Evolutionary conservation across 352 stramenopile species (phyloP).

Genomic region (Discostella stelligera): DNA sequence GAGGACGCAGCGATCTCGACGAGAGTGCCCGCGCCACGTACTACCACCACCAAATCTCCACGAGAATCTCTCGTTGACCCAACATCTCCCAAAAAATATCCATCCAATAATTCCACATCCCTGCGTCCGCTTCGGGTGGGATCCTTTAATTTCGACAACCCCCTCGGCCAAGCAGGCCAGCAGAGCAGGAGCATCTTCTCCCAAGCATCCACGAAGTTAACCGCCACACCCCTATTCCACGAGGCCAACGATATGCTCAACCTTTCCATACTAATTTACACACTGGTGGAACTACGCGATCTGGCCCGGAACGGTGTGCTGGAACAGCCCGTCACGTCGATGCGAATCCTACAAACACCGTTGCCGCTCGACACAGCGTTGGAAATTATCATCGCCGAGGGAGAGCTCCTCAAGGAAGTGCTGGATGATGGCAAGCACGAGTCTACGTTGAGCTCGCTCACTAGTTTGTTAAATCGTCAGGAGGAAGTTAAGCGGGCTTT

Average conservation of each 20-base stretch:
- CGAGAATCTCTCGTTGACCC: background rate
- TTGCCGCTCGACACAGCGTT: slow-evolving; percentile 43
- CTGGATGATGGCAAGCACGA: slow-evolving; percentile 56
- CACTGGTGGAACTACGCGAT: slow-evolving; percentile 55
- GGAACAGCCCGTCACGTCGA: slow-evolving; percentile 22
- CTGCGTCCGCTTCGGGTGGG: slow-evolving; percentile 26
- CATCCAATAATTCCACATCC: background rate
- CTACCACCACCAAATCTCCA: background rate
- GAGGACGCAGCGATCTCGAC: background rate
- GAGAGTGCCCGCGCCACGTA: background rate
- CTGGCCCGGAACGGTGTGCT: slow-evolving; percentile 46
- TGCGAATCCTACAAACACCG: slow-evolving; percentile 45
- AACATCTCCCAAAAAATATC: background rate
- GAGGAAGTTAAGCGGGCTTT: background rate
- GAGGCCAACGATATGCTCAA: slow-evolving; percentile 56
- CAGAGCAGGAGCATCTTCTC: background rate
- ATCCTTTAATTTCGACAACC: slow-evolving; percentile 31
- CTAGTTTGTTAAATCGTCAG: slow-evolving; percentile 23
- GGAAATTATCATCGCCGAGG: slow-evolving; percentile 47
- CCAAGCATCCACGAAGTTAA: background rate
- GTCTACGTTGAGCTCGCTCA: slow-evolving; percentile 33
- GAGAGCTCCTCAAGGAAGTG: slow-evolving; percentile 38
- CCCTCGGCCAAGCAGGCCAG: background rate
- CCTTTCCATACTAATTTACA: slow-evolving; percentile 55
- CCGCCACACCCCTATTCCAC: slow-evolving; percentile 40